Evolutionary conservation across 176 grass and related monocot species (phyloP), one percentile per base, ranked within the genome.

Genomic region (Elaeis guineensis): DNA sequence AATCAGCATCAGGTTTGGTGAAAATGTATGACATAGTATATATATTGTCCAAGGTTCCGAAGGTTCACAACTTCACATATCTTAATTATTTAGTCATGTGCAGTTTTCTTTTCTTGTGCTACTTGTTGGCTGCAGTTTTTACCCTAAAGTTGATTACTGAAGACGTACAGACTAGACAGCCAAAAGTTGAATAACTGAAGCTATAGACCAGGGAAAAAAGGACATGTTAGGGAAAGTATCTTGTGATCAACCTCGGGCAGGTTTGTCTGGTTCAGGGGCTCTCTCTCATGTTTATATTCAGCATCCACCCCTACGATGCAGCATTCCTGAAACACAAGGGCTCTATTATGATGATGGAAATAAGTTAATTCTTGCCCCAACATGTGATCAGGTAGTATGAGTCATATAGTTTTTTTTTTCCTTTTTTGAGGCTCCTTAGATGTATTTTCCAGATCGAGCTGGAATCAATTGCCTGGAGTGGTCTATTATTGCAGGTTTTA

Each of bases 261-360:
- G 86, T 56, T 77, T 78, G 72, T 77, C 69, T 39, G 83, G 70
- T 63, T 70, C 84, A 66, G 84, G 79, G 52, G 79, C 93, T 0
- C 49, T 97, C 14, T 97, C 93, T 53, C 87, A 89, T 76, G 87
- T 80, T 75, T 91, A 89, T 82, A 79, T 91, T 74, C 87, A 89
- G 26, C 78, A 88, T 80, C 87, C 93, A 69, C 93, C 84, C 5
- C 67, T 97, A 24, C 84, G 84, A 61, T 91, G 84, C 70, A 89
- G 88, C 57, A 78, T 91, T 73, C 92, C 92, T 73, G 87, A 85
- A 69, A 85, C 75, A 67, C 74, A 54, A 55, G 92, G 87, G 6
- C 39, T 97, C n/a, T 89, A 87, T 59, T 91, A 97, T 66, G 92
- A 97, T 80, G 92, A 91, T 66, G 81, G 75, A 1, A 97, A 85